These are phyloP conservation scores for Pleurotus giganteus DNA, from an alignment of 768 basidiomycete genomes.

Conservation along the genomic window DNA sequence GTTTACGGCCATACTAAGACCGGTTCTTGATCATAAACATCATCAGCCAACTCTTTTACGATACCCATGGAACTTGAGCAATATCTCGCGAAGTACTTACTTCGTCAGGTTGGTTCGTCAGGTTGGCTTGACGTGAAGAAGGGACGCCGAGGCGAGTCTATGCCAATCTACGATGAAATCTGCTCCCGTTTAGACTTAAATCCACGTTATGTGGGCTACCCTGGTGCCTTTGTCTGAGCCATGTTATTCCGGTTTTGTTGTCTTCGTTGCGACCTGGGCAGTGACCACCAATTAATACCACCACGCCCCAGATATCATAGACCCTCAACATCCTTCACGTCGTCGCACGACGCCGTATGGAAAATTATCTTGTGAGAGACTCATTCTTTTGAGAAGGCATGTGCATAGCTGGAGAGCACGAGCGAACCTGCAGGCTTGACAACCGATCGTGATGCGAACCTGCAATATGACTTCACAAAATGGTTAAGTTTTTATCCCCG, in stretches of 20 bases:
- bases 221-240: slow-evolving; percentile 2
- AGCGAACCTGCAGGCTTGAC: slow-evolving; percentile 11
- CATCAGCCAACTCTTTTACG: too few relatives aligned
- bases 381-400: too few relatives aligned
- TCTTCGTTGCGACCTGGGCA: too few relatives aligned
- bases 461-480: slow-evolving; percentile 3
- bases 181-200: slow-evolving; percentile 4
- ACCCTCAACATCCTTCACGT: background rate
- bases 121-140: background rate
- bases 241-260: background rate
- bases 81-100: too few relatives aligned
- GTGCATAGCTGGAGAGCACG: background rate
- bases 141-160: background rate
- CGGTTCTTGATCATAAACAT: too few relatives aligned
- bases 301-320: too few relatives aligned
- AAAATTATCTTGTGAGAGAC: too few relatives aligned
- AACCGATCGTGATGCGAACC: slow-evolving; percentile 9
- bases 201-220: background rate
- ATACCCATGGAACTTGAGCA: too few relatives aligned
- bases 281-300: too few relatives aligned
- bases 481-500: background rate
- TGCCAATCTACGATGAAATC: background rate
- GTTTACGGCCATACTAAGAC: too few relatives aligned
- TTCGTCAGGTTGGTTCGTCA: background rate
- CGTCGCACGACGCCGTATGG: too few relatives aligned